phyloP scores from a whole-genome alignment of 2,329 filamentous ascomycete genomes.

The Alternaria viburni region DNA sequence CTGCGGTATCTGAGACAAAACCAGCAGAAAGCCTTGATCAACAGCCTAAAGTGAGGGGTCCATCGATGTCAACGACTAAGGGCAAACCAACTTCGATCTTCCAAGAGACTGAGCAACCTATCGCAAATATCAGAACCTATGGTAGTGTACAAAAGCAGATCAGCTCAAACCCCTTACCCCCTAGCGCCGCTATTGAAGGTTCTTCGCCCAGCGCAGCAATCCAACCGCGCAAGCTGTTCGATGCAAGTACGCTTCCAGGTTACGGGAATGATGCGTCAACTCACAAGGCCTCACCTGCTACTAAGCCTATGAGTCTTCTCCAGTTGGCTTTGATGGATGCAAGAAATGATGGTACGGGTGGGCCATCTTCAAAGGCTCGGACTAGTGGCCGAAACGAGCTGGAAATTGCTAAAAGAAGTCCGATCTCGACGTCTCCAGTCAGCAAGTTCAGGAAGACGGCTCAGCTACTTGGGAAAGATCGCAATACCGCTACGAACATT shows the following conservation, averaged over 20 bases:
- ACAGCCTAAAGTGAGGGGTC: neutral
- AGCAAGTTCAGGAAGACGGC: neutral
- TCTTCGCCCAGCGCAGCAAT: neutral
- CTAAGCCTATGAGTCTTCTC: neutral
- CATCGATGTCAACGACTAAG: neutral
- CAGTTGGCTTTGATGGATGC: neutral
- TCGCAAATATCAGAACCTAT: neutral
- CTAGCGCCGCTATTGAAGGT: neutral
- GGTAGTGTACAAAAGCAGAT: neutral
- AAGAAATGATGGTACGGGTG: neutral
- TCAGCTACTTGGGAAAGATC: neutral
- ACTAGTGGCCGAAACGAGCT: neutral
- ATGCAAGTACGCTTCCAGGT: neutral
- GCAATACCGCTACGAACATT: neutral
- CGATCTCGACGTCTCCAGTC: neutral
- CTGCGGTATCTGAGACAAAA: neutral
- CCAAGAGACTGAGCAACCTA: neutral
- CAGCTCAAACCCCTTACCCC: neutral
- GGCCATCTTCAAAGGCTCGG: neutral
- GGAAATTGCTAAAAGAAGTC: neutral
- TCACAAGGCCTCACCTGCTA: neutral
- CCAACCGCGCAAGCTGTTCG: neutral
- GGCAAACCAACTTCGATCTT: neutral
- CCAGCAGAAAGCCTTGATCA: neutral
- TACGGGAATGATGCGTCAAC: neutral